These are phyloP conservation scores for Benincasa hispida DNA, from an alignment of 306 rosid species.

Conservation along the genomic window DNA sequence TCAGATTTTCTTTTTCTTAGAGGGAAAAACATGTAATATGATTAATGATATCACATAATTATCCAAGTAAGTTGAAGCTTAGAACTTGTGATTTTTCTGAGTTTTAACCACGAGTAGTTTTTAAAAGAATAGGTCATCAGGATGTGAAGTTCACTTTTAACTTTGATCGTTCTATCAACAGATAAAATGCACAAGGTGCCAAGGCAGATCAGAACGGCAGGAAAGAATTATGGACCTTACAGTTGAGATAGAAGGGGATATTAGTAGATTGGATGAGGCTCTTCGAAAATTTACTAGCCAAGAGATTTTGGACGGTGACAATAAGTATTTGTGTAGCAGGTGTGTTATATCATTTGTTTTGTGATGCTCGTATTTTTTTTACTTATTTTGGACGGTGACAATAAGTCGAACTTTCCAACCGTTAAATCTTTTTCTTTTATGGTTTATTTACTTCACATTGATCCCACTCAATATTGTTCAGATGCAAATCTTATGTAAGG, in stretches of 20 bases:
- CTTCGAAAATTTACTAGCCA: conserved; percentile 65
- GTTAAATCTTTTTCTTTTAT: neutral
- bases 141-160: neutral
- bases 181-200: conserved; percentile 89
- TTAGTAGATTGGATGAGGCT: conserved; percentile 72
- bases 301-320: conserved; percentile 86
- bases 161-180: conserved; percentile 24
- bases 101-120: neutral
- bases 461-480: conserved; percentile 15
- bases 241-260: conserved; percentile 92
- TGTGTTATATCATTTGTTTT: conserved; percentile 20
- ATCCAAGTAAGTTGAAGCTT: neutral
- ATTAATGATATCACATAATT: neutral
- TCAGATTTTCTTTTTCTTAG: neutral
- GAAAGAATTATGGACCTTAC: conserved; percentile 97
- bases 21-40: neutral
- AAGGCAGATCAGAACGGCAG: conserved; percentile 82
- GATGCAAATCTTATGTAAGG: conserved; percentile 91
- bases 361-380: neutral
- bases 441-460: neutral
- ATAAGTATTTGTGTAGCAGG: conserved; percentile 92
- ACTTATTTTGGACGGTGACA: no score
- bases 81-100: neutral
- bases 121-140: neutral
- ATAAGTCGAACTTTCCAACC: neutral